These are phyloP conservation scores for Myriosclerotinia scirpicola DNA, from an alignment of 2,329 filamentous ascomycete species.

Conservation along the genomic window DNA sequence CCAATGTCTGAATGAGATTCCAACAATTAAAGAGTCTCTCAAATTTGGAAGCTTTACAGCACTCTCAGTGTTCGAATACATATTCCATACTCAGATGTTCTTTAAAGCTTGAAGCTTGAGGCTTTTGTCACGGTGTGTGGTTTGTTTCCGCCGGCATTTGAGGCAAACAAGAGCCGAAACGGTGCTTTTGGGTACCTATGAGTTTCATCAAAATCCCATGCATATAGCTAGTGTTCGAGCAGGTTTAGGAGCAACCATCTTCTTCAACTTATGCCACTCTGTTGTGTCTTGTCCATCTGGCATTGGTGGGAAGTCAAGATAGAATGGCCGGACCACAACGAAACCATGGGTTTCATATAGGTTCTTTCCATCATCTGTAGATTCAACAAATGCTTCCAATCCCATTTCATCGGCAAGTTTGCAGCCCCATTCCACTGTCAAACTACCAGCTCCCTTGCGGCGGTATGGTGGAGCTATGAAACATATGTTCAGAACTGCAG, in stretches of 20 bases:
- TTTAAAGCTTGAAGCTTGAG: too few species aligned
- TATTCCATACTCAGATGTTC: too few species aligned
- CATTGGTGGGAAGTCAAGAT: background rate
- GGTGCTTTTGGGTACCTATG: too few species aligned
- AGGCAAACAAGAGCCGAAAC: too few species aligned
- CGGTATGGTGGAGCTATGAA: background rate
- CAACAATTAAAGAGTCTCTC: too few species aligned
- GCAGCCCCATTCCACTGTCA: constrained; percentile 9
- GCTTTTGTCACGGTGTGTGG: too few species aligned
- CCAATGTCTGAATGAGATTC: too few species aligned
- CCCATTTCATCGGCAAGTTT: constrained; percentile 12
- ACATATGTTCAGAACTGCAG: background rate
- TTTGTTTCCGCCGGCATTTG: too few species aligned
- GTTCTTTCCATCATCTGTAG: background rate
- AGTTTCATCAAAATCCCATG: too few species aligned
- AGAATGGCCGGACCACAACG: background rate
- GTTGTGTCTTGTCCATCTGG: background rate
- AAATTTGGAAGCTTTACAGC: too few species aligned
- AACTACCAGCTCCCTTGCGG: too few species aligned
- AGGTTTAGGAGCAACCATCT: background rate
- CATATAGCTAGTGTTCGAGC: background rate
- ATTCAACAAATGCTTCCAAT: constrained; percentile 11
- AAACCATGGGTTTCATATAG: constrained; percentile 4
- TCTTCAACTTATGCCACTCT: background rate
- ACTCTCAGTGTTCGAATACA: too few species aligned